Percentiles rank a stretch among this genome's conserved stretches.
phyloP scores from a whole-genome alignment of 1,284 basidiomycete species.

The Taiwanofungus camphoratus region DNA sequence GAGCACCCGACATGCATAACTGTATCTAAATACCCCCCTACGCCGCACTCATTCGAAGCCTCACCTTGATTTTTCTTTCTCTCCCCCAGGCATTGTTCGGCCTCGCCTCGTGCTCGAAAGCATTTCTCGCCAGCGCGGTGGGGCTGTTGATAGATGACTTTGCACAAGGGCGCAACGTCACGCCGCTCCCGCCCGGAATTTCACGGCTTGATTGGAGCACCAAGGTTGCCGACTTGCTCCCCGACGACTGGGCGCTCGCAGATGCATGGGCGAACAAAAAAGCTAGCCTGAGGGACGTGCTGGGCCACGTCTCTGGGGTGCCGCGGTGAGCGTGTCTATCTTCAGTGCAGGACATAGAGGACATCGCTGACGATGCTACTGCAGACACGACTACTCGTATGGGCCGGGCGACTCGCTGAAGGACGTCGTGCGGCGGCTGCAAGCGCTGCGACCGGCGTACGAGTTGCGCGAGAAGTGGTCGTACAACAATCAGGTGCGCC shows the following conservation, averaged over 20 bases:
- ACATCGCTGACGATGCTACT: background rate
- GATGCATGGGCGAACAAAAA: slow-evolving; percentile 32
- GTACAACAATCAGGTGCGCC: slow-evolving; percentile 36
- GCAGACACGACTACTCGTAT: slow-evolving; percentile 31
- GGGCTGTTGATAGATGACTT: slow-evolving; percentile 28
- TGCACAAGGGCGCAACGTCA: slow-evolving; percentile 16
- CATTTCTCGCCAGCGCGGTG: slow-evolving; percentile 34
- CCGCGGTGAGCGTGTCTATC: slow-evolving; percentile 17
- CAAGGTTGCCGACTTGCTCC: slow-evolving; percentile 34
- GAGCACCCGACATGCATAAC: slow-evolving; percentile 31
- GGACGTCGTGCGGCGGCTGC: slow-evolving; percentile 27
- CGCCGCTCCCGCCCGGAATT: slow-evolving; percentile 14
- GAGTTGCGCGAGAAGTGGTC: slow-evolving; percentile 35
- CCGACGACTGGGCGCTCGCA: slow-evolving; percentile 32
- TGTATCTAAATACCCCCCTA: too few relatives aligned
- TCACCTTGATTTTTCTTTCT: too few relatives aligned
- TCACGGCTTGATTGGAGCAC: slow-evolving; percentile 24
- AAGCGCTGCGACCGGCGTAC: slow-evolving; percentile 29
- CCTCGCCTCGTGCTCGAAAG: slow-evolving; percentile 42
- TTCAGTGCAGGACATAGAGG: background rate
- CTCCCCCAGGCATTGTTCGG: slow-evolving; percentile 31
- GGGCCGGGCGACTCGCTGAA: slow-evolving; percentile 22
- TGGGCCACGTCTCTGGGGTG: slow-evolving; percentile 23
- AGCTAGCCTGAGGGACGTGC: slow-evolving; percentile 33
- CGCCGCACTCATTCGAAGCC: too few relatives aligned